These are phyloP conservation scores for Neolecta irregularis DNA, from an alignment of 1,139 yeast genomes.

Conservation along the genomic window DNA sequence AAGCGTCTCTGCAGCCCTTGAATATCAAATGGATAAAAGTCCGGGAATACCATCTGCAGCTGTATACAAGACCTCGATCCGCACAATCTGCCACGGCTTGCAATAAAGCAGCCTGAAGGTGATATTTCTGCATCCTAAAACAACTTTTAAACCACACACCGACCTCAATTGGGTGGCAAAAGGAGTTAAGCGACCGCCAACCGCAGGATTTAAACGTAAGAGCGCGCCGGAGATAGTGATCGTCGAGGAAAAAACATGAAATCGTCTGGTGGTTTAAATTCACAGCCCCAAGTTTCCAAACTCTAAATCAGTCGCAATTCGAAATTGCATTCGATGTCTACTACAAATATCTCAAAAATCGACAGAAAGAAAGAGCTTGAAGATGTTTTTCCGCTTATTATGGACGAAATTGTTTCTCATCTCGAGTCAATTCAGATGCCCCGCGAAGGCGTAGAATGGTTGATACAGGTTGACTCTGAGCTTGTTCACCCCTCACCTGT, in stretches of 20 bases:
- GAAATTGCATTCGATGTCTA: too few species aligned
- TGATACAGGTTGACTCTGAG: constrained; percentile 29
- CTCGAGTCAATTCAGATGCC: constrained; percentile 67
- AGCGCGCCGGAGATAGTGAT: too few species aligned
- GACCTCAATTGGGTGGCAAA: background rate
- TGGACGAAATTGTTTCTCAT: constrained; percentile 53
- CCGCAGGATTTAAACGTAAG: too few species aligned
- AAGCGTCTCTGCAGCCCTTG: constrained; percentile 52
- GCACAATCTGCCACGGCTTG: constrained; percentile 6
- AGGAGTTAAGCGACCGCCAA: background rate
- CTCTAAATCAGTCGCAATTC: too few species aligned
- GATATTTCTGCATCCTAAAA: background rate
- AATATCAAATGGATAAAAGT: background rate
- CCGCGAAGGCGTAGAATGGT: constrained; percentile 77
- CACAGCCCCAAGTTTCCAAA: too few species aligned
- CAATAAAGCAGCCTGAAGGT: constrained; percentile 3
- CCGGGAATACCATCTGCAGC: constrained; percentile 13
- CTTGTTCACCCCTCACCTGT: background rate
- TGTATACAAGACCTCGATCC: constrained; percentile 9
- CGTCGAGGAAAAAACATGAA: too few species aligned
- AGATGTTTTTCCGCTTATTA: constrained; percentile 59
- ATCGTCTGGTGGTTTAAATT: too few species aligned
- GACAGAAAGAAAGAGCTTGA: constrained; percentile 35
- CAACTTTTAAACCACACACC: too few species aligned
- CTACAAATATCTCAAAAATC: too few species aligned